Evolutionary conservation across 1,284 basidiomycete genomes (phyloP).

Genomic region (Cryptococcus neoformans): DNA sequence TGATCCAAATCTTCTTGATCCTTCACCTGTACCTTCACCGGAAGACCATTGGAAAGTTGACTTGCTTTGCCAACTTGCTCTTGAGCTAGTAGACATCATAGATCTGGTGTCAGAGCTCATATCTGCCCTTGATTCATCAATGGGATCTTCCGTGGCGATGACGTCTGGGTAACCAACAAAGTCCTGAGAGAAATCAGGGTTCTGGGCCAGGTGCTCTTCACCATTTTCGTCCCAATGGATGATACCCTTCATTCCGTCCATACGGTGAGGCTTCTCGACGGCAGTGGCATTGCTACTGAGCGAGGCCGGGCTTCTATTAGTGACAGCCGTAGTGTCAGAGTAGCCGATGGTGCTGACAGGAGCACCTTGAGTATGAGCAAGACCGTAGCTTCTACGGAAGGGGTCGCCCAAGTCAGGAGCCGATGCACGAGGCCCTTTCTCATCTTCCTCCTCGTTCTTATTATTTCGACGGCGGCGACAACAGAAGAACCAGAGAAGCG

Average conservation of each 20-base stretch:
- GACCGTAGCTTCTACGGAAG: conserved; percentile 15
- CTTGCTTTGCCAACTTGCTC: conserved; percentile 46
- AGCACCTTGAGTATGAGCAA: background rate
- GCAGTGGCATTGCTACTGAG: conserved; percentile 20
- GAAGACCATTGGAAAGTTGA: conserved; percentile 48
- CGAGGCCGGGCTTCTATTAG: conserved; percentile 9
- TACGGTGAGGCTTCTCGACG: conserved; percentile 28
- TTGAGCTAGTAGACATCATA: conserved; percentile 28
- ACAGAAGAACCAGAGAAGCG: conserved; percentile 45
- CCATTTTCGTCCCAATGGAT: conserved; percentile 28
- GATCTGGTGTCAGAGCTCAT: conserved; percentile 40
- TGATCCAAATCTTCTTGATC: background rate
- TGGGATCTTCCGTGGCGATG: conserved; percentile 31
- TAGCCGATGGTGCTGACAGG: background rate
- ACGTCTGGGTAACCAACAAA: conserved; percentile 40
- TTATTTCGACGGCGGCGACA: conserved; percentile 31
- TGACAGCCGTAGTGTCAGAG: background rate
- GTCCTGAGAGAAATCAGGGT: conserved; percentile 14
- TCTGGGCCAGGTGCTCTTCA: conserved; percentile 12
- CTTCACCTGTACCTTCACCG: conserved; percentile 21
- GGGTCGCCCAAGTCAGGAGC: conserved; percentile 21
- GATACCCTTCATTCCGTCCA: conserved; percentile 41
- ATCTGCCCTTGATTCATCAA: conserved; percentile 18
- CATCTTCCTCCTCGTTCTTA: conserved; percentile 9
- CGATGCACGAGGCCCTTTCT: conserved; percentile 18